Evolutionary conservation across 2,329 filamentous ascomycete genomes (phyloP), one percentile per base, ranked within the genome.

Genomic region (Sarocladiaceae sp.): DNA sequence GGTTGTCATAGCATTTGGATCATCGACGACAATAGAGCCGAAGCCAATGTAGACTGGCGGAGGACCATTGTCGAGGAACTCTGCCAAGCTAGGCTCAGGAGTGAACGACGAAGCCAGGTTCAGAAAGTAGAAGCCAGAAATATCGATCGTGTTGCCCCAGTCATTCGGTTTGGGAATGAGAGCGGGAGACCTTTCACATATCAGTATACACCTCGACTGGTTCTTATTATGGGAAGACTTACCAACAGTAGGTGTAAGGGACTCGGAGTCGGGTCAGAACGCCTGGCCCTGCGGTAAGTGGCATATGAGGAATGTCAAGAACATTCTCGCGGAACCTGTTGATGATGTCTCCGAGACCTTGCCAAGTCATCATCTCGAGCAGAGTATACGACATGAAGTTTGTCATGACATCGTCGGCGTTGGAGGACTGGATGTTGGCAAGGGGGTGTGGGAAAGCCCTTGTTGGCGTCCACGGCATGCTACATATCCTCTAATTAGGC

Each of bases 291-390:
- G 85, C 91, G 40, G 94, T 82, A 6, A 88, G 69, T 48, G 85
- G 88, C 33, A 96, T 73, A 0, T 84, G 77, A 34, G 93, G 85
- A 1, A 96, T 68, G 20, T 85, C 83, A 1, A 95, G 72, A 12
- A 77, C 78, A 47, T 82, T 81, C 51, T 83, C 81, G 43, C 90
- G 75, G 56, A 95, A 96, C 10, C 82, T 76, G 58, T 97, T 96
- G 58, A 96, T 91, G 5, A 96, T 72, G 61, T 96, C 90, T 29
- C 90, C 90, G 3, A 95, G 67, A 0, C 88, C 89, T 63, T 95
- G 88, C 88, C 88, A 95, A 10, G 89, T 90, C 73, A 95, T 80
- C 77, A 94, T 87, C 53, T 95, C 89, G 2, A 95, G 85, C 16
- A 95, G 69, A 1, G 83, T 81, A 55, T 95, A 95, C 0, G 84